Evolutionary conservation across 495 filamentous ascomycete genomes (phyloP).

Genomic region (Lophiotrema nucula): DNA sequence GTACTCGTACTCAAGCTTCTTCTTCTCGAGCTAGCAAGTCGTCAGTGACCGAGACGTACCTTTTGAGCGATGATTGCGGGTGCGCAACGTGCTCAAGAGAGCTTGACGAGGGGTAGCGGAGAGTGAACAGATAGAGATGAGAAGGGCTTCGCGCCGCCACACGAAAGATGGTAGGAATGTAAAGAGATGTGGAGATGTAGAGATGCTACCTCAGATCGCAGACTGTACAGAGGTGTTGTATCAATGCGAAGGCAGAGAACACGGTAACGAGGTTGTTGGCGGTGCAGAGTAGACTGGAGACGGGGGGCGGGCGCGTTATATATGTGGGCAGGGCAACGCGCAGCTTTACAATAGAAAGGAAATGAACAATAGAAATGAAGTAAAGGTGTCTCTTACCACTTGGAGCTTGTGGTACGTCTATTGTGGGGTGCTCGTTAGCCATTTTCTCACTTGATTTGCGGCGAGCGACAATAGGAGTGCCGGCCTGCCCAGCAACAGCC

Average conservation of each 20-base stretch:
- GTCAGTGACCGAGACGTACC: constrained; percentile 17
- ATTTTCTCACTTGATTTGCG: constrained; percentile 4
- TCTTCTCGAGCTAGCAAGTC: constrained; percentile 78
- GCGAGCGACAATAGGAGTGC: background rate
- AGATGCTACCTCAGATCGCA: background rate
- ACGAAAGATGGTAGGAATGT: constrained; percentile 5
- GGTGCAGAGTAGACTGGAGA: background rate
- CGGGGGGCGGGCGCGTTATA: too few relatives aligned
- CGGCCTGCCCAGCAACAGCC: too few relatives aligned
- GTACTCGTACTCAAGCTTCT: constrained; percentile 79
- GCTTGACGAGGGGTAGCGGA: background rate
- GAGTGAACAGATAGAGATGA: too few relatives aligned
- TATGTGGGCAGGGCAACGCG: too few relatives aligned
- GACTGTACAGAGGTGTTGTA: too few relatives aligned
- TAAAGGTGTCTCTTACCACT: constrained; percentile 49
- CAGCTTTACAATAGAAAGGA: too few relatives aligned
- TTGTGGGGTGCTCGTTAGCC: constrained; percentile 17
- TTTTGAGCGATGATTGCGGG: constrained; percentile 2
- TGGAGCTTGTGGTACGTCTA: constrained; percentile 60
- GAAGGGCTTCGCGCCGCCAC: too few relatives aligned
- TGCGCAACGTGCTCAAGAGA: background rate
- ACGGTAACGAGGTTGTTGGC: background rate
- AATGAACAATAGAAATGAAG: constrained; percentile 1
- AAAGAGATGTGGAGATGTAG: background rate
- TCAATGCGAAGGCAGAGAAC: background rate